These are phyloP conservation scores for Suillus decipiens DNA, from an alignment of 768 basidiomycete species.

Conservation along the genomic window DNA sequence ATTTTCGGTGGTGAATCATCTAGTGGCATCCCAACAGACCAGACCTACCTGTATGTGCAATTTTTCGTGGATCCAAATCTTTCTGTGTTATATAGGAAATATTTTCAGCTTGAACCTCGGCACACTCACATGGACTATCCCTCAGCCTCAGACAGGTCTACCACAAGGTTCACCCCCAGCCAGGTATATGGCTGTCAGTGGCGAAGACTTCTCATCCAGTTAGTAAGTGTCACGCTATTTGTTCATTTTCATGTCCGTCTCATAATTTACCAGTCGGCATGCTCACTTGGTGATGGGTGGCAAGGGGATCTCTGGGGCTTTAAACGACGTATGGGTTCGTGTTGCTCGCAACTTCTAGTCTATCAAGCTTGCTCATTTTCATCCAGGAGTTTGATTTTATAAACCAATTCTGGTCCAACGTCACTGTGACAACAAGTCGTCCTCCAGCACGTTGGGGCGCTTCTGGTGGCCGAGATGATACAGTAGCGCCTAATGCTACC, in stretches of 20 bases:
- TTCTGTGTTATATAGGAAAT: slow-evolving; percentile 10
- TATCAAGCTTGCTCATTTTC: slow-evolving; percentile 13
- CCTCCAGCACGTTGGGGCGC: slow-evolving; percentile 73
- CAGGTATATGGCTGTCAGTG: slow-evolving; percentile 64
- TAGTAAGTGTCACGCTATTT: slow-evolving; percentile 52
- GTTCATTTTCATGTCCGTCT: slow-evolving; percentile 18
- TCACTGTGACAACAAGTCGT: slow-evolving; percentile 49
- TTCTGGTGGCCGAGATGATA: slow-evolving; percentile 71
- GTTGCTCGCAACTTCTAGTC: background rate
- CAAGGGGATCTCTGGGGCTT: slow-evolving; percentile 52
- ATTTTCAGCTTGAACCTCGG: slow-evolving; percentile 59
- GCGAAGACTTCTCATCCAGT: slow-evolving; percentile 77
- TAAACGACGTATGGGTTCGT: slow-evolving; percentile 77
- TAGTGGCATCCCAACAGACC: slow-evolving; percentile 58
- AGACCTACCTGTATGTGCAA: slow-evolving; percentile 64
- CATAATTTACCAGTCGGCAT: slow-evolving; percentile 54
- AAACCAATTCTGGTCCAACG: slow-evolving; percentile 75
- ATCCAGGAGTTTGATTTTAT: slow-evolving; percentile 75
- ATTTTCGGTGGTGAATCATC: slow-evolving; percentile 78
- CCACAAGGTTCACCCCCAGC: slow-evolving; percentile 52
- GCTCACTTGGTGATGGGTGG: slow-evolving; percentile 79
- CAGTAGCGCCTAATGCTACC: slow-evolving; percentile 31
- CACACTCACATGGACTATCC: slow-evolving; percentile 59
- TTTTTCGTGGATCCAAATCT: background rate
- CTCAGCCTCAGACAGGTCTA: slow-evolving; percentile 52